Base-by-base conservation (phyloP, 129 eudicot genomes). In the Scalesia atractyloides region DNA sequence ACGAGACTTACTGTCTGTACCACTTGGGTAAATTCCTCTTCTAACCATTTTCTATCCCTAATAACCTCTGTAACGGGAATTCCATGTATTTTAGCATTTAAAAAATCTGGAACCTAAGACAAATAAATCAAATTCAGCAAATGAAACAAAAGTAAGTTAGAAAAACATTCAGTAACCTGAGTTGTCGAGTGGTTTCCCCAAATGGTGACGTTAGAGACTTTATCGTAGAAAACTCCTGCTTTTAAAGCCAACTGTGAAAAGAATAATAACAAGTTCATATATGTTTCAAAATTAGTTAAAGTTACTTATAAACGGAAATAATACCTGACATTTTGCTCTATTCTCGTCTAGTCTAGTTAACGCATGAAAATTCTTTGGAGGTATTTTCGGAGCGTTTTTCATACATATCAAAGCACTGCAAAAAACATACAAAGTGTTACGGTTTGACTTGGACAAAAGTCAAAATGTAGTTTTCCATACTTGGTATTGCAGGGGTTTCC, bases 181-280 rank as follows among this genome's bases (percentile, higher is more conserved):
- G 99, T 94, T 36, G 97, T 94, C 0, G 99, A 94, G 89, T 94
- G 99, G 82, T 94, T 94, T 48, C 99, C 99, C 99, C 99, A 94
- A 74, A 94, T 94, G 62, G 99, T 94, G 84, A 94, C 83, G 26
- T 94, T 94, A 15, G 99, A 94, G 6, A 94, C 97, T 77, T 88
- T 84, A 77, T 94, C 97, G 70, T 94, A 94, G 76, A 94, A 94
- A 52, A 90, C 99, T 63, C 99, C 99, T 24, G 99, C 99, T 76
- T 88, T 94, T 16, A 94, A 87, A 73, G 99, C 99, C 78, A 94
- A 78, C 99, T 94, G 88, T 78, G 73, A 37, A 65, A 52, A 73
- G 7, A 58, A 26, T 24, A 60, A 51, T 24, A 60, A 16, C 9
- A 51, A 51, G 57, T 5, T 51, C 8, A 52, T 17, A 52, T 52